Evolutionary conservation across 306 rosid species (phyloP).

Genomic region (Vigna mungo): DNA sequence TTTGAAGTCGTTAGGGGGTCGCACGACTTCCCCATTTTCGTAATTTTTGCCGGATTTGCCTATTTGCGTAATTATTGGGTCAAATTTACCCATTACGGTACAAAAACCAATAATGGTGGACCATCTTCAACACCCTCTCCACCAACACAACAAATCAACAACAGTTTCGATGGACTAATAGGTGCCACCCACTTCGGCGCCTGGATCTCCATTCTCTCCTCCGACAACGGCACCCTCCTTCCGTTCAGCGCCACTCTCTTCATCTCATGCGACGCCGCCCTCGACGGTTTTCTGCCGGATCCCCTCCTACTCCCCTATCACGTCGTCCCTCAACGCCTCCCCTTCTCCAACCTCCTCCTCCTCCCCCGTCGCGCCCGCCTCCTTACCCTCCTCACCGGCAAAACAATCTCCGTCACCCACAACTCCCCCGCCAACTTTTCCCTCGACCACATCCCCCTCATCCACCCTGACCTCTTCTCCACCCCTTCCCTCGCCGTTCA

Average conservation of each 20-base stretch:
- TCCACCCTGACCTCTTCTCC: conserved; percentile 61
- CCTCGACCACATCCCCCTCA: conserved; percentile 50
- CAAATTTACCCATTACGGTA: too few species aligned
- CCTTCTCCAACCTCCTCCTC: conserved; percentile 67
- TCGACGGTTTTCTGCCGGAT: background rate
- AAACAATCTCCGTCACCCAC: conserved; percentile 60
- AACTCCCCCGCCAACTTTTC: conserved; percentile 60
- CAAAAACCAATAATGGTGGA: background rate
- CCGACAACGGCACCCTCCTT: conserved; percentile 25
- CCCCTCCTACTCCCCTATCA: conserved; percentile 70
- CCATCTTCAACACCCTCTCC: background rate
- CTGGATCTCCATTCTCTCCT: conserved; percentile 58
- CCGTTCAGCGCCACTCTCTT: conserved; percentile 70
- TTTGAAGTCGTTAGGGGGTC: too few species aligned
- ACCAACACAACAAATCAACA: conserved; percentile 51
- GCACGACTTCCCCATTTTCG: too few species aligned
- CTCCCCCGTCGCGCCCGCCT: conserved; percentile 56
- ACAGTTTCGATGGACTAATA: conserved; percentile 70
- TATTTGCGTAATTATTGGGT: too few species aligned
- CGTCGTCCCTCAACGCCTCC: conserved; percentile 75
- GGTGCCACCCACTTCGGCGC: conserved; percentile 62
- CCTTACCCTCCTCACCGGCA: conserved; percentile 74
- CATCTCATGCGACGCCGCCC: conserved; percentile 54
- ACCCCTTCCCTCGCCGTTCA: conserved; percentile 62
- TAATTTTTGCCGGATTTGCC: too few species aligned